phyloP scores from a whole-genome alignment of 331 rosid genomes.

The Saraca asoca region DNA sequence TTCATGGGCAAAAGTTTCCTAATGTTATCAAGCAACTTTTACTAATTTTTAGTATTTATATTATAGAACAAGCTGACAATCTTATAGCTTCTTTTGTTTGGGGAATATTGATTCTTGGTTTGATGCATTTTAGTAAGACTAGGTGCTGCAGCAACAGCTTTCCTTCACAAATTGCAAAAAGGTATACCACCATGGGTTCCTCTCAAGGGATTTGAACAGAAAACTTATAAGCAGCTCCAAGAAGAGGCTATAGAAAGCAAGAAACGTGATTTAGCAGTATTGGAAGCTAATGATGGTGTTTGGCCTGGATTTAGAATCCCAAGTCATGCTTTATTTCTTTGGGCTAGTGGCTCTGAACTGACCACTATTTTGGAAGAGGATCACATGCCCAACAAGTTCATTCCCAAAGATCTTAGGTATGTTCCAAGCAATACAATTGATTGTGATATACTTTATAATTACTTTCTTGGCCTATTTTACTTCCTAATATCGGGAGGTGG shows the following conservation, averaged over 20 bases:
- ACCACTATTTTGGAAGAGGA: conserved; percentile 77
- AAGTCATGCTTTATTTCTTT: conserved; percentile 85
- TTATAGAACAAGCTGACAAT: not conserved
- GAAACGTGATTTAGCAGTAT: conserved; percentile 86
- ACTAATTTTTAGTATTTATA: not conserved
- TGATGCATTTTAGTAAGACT: conserved; percentile 62
- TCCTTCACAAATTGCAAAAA: conserved; percentile 81
- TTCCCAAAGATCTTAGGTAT: conserved; percentile 83
- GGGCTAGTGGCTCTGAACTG: conserved; percentile 96
- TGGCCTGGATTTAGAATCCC: conserved; percentile 96
- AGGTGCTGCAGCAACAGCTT: conserved; percentile 79
- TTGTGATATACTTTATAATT: too few relatives aligned
- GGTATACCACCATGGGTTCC: conserved; percentile 99
- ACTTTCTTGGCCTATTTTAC: not conserved
- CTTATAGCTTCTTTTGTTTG: conserved; percentile 8
- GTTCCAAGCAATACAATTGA: not conserved
- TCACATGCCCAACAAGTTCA: conserved; percentile 96
- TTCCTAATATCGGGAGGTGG: too few relatives aligned
- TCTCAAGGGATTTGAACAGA: conserved; percentile 77
- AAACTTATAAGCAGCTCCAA: conserved; percentile 86
- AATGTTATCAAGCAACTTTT: not conserved
- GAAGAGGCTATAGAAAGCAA: conserved; percentile 91
- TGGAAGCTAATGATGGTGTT: conserved; percentile 82
- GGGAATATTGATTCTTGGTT: conserved; percentile 42
- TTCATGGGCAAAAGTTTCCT: conserved; percentile 1